phyloP scores from a whole-genome alignment of 2,329 filamentous ascomycete genomes.

The Fusarium buxicola region DNA sequence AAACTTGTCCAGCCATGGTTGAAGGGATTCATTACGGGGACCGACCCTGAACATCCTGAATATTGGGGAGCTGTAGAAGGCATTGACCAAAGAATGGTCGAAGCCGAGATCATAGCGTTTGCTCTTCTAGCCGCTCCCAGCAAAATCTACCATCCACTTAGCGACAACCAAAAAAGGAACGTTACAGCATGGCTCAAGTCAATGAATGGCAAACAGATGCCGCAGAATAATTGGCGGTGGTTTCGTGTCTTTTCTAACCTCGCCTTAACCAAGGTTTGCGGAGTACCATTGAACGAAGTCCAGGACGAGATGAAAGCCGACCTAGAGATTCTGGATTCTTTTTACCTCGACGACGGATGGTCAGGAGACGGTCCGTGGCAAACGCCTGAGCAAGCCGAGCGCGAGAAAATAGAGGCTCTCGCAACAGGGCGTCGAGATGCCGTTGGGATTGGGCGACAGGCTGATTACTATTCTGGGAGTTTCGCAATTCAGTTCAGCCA shows the following conservation, averaged over 20 bases:
- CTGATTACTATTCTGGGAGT: conserved; percentile 65
- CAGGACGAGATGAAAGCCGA: conserved; percentile 55
- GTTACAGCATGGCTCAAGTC: conserved; percentile 55
- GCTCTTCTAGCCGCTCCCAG: conserved; percentile 59
- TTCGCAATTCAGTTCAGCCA: conserved; percentile 66
- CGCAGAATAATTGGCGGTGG: conserved; percentile 64
- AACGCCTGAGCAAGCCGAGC: conserved; percentile 34
- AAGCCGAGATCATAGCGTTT: conserved; percentile 63
- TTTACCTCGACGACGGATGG: conserved; percentile 60
- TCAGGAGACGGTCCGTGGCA: conserved; percentile 59
- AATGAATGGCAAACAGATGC: conserved; percentile 59
- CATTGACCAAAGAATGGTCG: conserved; percentile 65
- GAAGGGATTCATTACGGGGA: conserved; percentile 47
- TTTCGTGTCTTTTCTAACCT: conserved; percentile 64
- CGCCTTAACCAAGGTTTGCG: conserved; percentile 56
- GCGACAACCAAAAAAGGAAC: conserved; percentile 48
- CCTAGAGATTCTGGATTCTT: conserved; percentile 57
- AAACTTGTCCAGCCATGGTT: conserved; percentile 47
- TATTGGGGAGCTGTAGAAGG: conserved; percentile 62
- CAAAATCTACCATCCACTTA: conserved; percentile 49
- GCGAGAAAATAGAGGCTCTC: conserved; percentile 7
- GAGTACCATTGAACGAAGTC: conserved; percentile 50
- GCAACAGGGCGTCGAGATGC: conserved; percentile 40
- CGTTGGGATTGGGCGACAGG: conserved; percentile 51
- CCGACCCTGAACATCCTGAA: conserved; percentile 49